Evolutionary conservation across 805 yeast species (phyloP).

Genomic region (Saturnispora besseyi): DNA sequence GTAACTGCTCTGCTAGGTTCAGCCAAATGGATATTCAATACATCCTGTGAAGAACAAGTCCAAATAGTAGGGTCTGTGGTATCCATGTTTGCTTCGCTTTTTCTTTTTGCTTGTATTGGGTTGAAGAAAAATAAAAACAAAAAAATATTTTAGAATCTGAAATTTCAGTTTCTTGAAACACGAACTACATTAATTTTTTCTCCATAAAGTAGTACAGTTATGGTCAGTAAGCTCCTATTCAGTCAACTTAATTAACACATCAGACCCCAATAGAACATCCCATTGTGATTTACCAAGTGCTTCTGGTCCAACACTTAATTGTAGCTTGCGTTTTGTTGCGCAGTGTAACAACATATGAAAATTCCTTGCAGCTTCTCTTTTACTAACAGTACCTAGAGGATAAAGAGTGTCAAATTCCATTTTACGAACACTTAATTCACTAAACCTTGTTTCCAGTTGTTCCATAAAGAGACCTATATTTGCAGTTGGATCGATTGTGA

Average conservation of each 20-base stretch:
- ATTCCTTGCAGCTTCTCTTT: slow-evolving; percentile 14
- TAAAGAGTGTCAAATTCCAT: not conserved
- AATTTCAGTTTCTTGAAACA: not conserved
- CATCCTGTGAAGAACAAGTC: slow-evolving; percentile 69
- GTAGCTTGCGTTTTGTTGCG: slow-evolving; percentile 12
- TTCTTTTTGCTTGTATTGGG: no score
- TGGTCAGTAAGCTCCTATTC: no score
- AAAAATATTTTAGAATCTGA: not conserved
- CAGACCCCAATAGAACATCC: slow-evolving; percentile 17
- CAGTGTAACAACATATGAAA: slow-evolving; percentile 17
- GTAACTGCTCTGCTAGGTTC: slow-evolving; percentile 49
- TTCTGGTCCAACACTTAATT: slow-evolving; percentile 11
- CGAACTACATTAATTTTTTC: not conserved
- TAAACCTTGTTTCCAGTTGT: not conserved
- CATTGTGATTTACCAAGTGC: slow-evolving; percentile 18
- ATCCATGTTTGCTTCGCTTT: slow-evolving; percentile 9
- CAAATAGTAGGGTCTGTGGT: slow-evolving; percentile 37
- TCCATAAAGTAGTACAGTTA: not conserved
- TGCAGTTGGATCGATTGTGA: not conserved
- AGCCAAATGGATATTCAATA: slow-evolving; percentile 41
- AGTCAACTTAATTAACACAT: slow-evolving; percentile 11
- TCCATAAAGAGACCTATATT: not conserved
- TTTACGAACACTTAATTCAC: not conserved
- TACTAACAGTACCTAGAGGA: slow-evolving; percentile 2
- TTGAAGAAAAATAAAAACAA: not conserved